Evolutionary conservation across 805 yeast genomes (phyloP).

Genomic region (Kuraishia capsulata): DNA sequence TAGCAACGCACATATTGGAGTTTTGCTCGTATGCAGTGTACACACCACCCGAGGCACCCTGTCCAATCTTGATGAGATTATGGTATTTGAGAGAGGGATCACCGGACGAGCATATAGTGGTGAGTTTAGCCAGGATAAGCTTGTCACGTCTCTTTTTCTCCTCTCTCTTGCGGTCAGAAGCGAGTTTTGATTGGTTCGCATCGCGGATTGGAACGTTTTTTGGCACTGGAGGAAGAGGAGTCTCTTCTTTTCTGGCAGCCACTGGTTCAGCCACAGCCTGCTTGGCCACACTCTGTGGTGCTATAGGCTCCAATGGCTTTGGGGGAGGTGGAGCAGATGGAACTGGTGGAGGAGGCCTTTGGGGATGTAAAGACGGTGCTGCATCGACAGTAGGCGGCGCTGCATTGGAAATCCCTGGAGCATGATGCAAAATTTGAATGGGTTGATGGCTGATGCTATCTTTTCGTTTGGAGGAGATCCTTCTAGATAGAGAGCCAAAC

Average conservation of each 20-base stretch:
- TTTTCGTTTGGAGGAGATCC: conserved; percentile 12
- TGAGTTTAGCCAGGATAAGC: conserved; percentile 61
- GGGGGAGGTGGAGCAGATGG: conserved; percentile 1
- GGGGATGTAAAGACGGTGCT: neutral
- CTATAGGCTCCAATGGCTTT: neutral
- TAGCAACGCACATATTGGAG: conserved; percentile 64
- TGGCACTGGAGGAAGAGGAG: conserved; percentile 19
- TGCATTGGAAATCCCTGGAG: neutral
- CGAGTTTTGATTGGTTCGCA: conserved; percentile 39
- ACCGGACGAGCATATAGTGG: conserved; percentile 72
- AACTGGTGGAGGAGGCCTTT: neutral
- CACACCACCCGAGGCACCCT: conserved; percentile 98
- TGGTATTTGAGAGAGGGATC: conserved; percentile 70
- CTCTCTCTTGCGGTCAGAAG: conserved; percentile 64
- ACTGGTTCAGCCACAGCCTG: conserved; percentile 1
- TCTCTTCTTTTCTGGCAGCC: conserved; percentile 19
- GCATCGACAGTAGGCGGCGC: neutral
- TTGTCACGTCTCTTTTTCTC: conserved; percentile 65
- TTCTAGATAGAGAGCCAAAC: conserved; percentile 15
- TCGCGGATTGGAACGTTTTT: conserved; percentile 14
- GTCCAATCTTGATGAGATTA: conserved; percentile 80
- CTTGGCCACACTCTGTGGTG: neutral
- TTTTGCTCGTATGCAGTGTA: conserved; percentile 71
- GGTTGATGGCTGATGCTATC: conserved; percentile 7
- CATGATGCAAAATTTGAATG: neutral